Conservation (phyloP, 805 yeast genomes). For the Metschnikowia cubensis region DNA sequence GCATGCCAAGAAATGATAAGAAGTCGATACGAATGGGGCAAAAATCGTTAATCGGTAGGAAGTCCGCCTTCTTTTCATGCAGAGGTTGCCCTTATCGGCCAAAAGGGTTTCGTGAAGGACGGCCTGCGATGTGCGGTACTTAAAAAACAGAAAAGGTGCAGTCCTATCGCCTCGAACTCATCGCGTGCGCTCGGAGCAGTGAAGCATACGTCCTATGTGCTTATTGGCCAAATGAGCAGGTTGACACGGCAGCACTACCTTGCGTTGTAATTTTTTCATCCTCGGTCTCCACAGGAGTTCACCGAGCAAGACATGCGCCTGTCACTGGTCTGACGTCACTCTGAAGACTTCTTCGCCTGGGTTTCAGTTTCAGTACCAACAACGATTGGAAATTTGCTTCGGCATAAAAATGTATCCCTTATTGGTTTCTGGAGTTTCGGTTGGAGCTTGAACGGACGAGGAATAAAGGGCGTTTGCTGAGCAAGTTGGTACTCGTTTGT, state of each 20-base stretch:
- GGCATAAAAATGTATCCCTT: background rate
- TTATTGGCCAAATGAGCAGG: background rate
- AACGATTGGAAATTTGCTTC: background rate
- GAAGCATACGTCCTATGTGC: background rate
- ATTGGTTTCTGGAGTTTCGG: background rate
- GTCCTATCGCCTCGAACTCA: background rate
- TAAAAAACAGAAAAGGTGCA: background rate
- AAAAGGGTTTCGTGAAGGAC: too few relatives aligned
- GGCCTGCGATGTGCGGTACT: background rate
- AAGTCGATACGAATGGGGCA: too few relatives aligned
- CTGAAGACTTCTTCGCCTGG: too few relatives aligned
- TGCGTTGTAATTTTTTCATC: background rate
- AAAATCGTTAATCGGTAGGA: too few relatives aligned
- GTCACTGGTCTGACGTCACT: background rate
- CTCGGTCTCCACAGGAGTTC: background rate
- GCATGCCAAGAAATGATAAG: too few relatives aligned
- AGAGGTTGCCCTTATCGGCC: too few relatives aligned
- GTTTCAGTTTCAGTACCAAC: background rate
- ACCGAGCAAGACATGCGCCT: background rate
- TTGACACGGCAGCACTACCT: background rate
- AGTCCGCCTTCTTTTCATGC: too few relatives aligned
- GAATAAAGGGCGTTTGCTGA: background rate
- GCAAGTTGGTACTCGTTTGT: slow-evolving; percentile 1
- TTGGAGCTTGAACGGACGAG: background rate
- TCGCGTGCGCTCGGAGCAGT: background rate